phyloP scores from a whole-genome alignment of 176 grass and related monocot species.

The Aechmea fasciata region DNA sequence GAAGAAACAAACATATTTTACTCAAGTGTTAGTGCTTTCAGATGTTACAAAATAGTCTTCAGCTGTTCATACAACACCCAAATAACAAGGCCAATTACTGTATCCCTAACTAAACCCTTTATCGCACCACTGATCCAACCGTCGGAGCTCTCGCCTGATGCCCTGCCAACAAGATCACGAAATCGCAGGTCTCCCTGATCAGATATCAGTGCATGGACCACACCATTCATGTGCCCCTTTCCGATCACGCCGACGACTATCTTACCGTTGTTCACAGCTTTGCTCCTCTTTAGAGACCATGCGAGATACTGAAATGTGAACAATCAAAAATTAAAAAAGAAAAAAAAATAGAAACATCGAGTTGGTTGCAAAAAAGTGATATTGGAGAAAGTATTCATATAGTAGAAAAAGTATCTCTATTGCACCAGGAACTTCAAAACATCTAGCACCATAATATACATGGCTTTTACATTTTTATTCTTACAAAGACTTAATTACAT shows the following conservation, averaged over 20 bases:
- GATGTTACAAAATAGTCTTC: conserved; percentile 19
- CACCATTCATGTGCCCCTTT: conserved; percentile 86
- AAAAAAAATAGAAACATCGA: background rate
- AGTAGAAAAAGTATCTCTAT: background rate
- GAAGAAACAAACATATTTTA: background rate
- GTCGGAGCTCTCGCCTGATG: conserved; percentile 27
- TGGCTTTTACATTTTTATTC: no score
- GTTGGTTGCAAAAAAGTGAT: background rate
- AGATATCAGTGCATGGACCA: conserved; percentile 69
- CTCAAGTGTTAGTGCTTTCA: background rate
- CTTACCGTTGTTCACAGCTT: conserved; percentile 83
- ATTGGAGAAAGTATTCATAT: background rate
- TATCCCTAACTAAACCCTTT: conserved; percentile 63
- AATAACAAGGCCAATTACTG: conserved; percentile 44
- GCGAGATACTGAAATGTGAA: conserved; percentile 48
- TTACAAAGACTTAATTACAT: no score
- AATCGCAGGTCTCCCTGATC: conserved; percentile 82
- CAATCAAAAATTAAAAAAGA: conserved; percentile 1
- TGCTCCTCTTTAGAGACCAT: conserved; percentile 97
- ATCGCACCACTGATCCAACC: conserved; percentile 43
- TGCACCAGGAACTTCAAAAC: no score
- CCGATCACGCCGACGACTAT: conserved; percentile 65
- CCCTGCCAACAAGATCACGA: conserved; percentile 56
- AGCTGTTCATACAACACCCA: conserved; percentile 73
- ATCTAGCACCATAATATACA: no score